Base-by-base conservation (phyloP, 1,284 basidiomycete genomes). In the Coniferiporia sulphurascens region DNA sequence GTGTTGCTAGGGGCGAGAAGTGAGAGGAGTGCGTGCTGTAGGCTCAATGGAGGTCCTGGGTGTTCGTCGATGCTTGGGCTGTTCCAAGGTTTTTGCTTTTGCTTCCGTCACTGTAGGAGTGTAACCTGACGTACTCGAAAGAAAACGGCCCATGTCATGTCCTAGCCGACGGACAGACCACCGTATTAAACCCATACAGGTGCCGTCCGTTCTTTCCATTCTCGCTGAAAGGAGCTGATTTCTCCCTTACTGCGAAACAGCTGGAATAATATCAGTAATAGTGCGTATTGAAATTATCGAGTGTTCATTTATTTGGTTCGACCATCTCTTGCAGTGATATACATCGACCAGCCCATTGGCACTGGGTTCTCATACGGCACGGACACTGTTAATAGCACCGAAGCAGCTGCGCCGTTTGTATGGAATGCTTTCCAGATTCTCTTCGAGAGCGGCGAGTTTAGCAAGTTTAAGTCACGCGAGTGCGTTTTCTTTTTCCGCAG, bases 261-360 rank as follows among this genome's bases (percentile, higher is more conserved):
- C 62, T 89, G 87, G 87, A 89, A 88, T 67, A 83, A 79, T 53
- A 69, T 83, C 62, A 85, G 81, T 71, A 89, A 90, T 65, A 79
- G 85, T 86, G 55, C 44, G 65, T 58, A n/a, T 32, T 36, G 22
- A 9, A 44, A 21, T 17, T 19, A 9, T 8, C 3, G 38, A 41
- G 35, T 27, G 17, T 49, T 34, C 21, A 52, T 21, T 7, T 22
- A 15, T 32, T 56, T 19, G 12, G 3, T 19, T 46, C 51, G 15
- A n/a, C 22, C 21, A 32, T 35, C 7, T 44, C 15, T 8, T 46
- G n/a, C 52, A 87, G 84, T 87, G 69, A 83, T 91, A 50, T 89
- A 88, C 66, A 83, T 90, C 54, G 87, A 89, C 68, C 87, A 91
- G 69, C 88, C 88, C 0, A 84, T 87, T 55, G 84, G 83, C 0